Evolutionary conservation across 2,329 filamentous ascomycete genomes (phyloP).

Genomic region (Claviceps fusiformis): DNA sequence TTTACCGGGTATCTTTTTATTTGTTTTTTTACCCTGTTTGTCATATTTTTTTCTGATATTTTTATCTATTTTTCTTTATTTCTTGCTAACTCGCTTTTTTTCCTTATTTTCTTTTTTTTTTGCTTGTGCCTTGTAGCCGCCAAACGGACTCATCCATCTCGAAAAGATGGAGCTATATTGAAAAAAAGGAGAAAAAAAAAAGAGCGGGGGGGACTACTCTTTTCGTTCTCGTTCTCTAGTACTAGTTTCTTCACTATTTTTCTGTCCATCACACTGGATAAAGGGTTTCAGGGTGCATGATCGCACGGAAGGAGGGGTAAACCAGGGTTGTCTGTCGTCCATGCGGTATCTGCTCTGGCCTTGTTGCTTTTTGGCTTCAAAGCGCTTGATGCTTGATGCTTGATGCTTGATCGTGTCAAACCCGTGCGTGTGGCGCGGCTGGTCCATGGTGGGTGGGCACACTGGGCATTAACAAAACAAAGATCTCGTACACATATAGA

Average conservation of each 20-base stretch:
- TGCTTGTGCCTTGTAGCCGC: constrained; percentile 31
- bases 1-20: background rate
- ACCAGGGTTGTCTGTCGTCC: background rate
- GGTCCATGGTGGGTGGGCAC: too few relatives aligned
- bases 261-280: too few relatives aligned
- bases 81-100: background rate
- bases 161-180: constrained; percentile 34
- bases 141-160: constrained; percentile 50
- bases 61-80: background rate
- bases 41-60: background rate
- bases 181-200: background rate
- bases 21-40: background rate
- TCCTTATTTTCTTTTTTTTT: background rate
- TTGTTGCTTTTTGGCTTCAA: too few relatives aligned
- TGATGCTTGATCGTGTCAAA: too few relatives aligned
- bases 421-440: too few relatives aligned
- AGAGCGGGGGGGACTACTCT: too few relatives aligned
- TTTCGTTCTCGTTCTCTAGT: too few relatives aligned
- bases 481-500: too few relatives aligned
- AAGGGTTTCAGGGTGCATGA: background rate
- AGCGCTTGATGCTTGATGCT: too few relatives aligned
- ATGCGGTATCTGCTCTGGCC: background rate
- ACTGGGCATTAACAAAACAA: too few relatives aligned
- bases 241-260: too few relatives aligned
- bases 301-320: background rate